phyloP scores from a whole-genome alignment of 768 basidiomycete species.

The Trametes cubensis region DNA sequence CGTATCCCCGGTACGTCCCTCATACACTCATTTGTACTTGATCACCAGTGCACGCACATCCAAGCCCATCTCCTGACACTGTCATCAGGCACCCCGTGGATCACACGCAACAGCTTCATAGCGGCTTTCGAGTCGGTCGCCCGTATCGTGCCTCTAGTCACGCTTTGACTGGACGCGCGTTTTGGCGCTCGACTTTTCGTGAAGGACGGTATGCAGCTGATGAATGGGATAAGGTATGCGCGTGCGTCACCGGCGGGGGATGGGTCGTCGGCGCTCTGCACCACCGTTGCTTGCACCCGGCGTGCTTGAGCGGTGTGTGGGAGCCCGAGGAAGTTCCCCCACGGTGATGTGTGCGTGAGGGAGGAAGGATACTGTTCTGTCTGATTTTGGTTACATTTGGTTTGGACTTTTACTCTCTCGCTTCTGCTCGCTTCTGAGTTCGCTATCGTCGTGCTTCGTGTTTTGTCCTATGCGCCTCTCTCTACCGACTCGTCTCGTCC shows the following conservation, averaged over 20 bases:
- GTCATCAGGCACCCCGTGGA: constrained; percentile 9
- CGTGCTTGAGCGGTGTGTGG: neutral
- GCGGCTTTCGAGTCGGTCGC: constrained; percentile 15
- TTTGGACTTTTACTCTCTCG: too few relatives aligned
- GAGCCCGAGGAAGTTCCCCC: constrained; percentile 14
- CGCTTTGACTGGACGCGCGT: constrained; percentile 2
- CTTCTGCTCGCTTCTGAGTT: too few relatives aligned
- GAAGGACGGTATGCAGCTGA: constrained; percentile 20
- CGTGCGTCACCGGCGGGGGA: constrained; percentile 10
- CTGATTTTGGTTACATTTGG: too few relatives aligned
- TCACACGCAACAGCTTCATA: constrained; percentile 14
- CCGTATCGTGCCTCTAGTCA: constrained; percentile 4
- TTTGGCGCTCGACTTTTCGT: constrained; percentile 9
- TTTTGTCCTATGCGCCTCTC: too few relatives aligned
- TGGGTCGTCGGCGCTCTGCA: neutral
- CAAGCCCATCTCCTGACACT: neutral
- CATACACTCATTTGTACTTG: too few relatives aligned
- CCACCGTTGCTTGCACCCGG: neutral
- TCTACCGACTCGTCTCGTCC: too few relatives aligned
- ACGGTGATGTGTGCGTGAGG: constrained; percentile 10
- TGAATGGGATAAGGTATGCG: constrained; percentile 15
- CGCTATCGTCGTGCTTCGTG: too few relatives aligned
- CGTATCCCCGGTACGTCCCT: constrained; percentile 2
- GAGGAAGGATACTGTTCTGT: neutral
- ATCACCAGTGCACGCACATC: too few relatives aligned